Evolutionary conservation across 2,329 filamentous ascomycete genomes (phyloP).

Genomic region (Neofusicoccum ribis): DNA sequence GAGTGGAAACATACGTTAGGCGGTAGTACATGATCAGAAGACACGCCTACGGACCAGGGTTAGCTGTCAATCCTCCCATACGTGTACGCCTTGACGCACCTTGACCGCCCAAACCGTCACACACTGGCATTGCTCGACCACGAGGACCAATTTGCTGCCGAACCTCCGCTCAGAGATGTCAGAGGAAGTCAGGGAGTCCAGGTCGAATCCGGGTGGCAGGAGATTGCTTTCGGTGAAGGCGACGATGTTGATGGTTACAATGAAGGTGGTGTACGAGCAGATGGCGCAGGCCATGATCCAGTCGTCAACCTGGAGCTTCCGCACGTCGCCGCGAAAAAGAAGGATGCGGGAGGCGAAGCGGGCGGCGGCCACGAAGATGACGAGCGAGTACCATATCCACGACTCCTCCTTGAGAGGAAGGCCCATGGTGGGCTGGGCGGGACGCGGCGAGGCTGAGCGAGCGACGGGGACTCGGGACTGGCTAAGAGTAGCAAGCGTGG

Average conservation of each 20-base stretch:
- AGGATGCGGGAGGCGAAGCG: conserved; percentile 46
- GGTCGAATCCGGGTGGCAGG: conserved; percentile 47
- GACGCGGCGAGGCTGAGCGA: neutral
- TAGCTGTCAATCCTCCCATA: neutral
- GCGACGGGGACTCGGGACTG: neutral
- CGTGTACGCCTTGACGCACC: neutral
- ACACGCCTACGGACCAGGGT: conserved; percentile 25
- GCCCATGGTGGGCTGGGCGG: conserved; percentile 10
- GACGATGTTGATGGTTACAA: conserved; percentile 50
- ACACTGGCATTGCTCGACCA: conserved; percentile 41
- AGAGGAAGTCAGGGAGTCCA: conserved; percentile 37
- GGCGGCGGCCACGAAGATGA: conserved; percentile 41
- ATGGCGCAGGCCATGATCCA: conserved; percentile 57
- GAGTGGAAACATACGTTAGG: conserved; percentile 30
- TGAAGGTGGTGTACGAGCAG: conserved; percentile 50
- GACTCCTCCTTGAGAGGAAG: conserved; percentile 42
- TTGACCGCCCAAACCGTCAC: conserved; percentile 38
- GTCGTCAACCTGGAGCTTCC: conserved; percentile 57
- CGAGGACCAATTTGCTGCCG: conserved; percentile 41
- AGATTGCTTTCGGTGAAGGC: conserved; percentile 44
- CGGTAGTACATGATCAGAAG: conserved; percentile 41
- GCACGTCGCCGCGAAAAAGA: conserved; percentile 46
- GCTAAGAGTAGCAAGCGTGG: conserved; percentile 20
- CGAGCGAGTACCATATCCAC: conserved; percentile 50
- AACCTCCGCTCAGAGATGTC: conserved; percentile 40